Evolutionary conservation across 176 grass and related monocot species (phyloP).

Genomic region (Melocanna baccifera): DNA sequence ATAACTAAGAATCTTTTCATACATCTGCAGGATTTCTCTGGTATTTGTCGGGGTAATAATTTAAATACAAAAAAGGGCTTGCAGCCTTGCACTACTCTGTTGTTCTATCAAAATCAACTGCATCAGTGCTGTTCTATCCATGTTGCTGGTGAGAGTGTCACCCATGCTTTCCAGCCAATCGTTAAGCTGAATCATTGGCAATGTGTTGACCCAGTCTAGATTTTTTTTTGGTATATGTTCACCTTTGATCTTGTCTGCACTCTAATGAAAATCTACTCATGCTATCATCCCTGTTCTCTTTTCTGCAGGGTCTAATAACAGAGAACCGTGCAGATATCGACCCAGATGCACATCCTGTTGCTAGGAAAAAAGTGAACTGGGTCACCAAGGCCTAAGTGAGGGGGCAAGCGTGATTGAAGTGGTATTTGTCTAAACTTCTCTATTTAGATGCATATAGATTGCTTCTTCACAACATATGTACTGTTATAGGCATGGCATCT

Average conservation of each 20-base stretch:
- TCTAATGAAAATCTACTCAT: conserved; percentile 23
- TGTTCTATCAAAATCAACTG: conserved; percentile 19
- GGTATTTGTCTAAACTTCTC: conserved; percentile 47
- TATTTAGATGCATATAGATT: conserved; percentile 5
- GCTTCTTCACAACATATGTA: neutral
- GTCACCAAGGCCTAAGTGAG: conserved; percentile 71
- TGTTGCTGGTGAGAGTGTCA: conserved; percentile 2
- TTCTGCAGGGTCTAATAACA: conserved; percentile 83
- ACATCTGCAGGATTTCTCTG: conserved; percentile 4
- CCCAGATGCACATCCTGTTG: conserved; percentile 73
- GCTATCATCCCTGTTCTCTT: conserved; percentile 16
- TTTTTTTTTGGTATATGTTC: neutral
- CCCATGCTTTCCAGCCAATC: neutral
- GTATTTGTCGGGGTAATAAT: conserved; percentile 6
- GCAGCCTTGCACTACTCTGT: neutral
- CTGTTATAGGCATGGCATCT: neutral
- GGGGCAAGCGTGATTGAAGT: conserved; percentile 91
- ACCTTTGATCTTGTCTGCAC: conserved; percentile 10
- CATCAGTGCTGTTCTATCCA: neutral
- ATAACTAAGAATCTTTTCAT: neutral
- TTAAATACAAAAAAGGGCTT: neutral
- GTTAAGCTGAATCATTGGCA: conserved; percentile 4
- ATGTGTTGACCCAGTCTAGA: neutral
- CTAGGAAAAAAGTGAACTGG: conserved; percentile 70
- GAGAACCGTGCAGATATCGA: conserved; percentile 77